phyloP scores from a whole-genome alignment of 768 basidiomycete species.

The Trametes cingulata region DNA sequence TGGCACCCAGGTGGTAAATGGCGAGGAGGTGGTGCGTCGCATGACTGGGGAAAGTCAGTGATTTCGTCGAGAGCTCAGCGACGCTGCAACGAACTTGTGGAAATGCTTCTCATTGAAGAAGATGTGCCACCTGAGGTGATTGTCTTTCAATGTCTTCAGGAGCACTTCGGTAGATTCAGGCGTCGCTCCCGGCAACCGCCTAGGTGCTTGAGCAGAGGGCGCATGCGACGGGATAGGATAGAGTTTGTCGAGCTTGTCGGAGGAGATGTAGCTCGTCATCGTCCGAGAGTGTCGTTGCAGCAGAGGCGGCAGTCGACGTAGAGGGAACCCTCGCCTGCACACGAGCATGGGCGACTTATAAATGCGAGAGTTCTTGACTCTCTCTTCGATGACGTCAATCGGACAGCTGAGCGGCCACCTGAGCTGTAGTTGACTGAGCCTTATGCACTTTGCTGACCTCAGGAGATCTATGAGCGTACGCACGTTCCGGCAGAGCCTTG shows the following conservation, averaged over 20 bases:
- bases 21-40: slow-evolving; percentile 58
- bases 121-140: slow-evolving; percentile 36
- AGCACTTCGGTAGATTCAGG: slow-evolving; percentile 33
- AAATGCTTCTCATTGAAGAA: slow-evolving; percentile 39
- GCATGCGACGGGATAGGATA: slow-evolving; percentile 35
- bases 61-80: too few species aligned
- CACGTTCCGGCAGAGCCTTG: too few species aligned
- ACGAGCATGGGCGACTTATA: background rate
- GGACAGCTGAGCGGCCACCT: slow-evolving; percentile 6
- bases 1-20: slow-evolving; percentile 59
- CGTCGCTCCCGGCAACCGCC: slow-evolving; percentile 37
- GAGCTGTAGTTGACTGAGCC: background rate
- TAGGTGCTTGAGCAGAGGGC: slow-evolving; percentile 36
- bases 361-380: background rate
- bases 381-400: slow-evolving; percentile 2
- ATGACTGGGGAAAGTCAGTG: slow-evolving; percentile 41
- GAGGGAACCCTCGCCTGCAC: background rate
- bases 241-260: slow-evolving; percentile 29
- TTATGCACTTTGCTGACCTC: too few species aligned
- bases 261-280: background rate
- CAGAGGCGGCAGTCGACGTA: background rate
- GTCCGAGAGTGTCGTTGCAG: too few species aligned
- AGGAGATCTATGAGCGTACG: too few species aligned
- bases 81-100: slow-evolving; percentile 34
- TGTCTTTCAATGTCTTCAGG: slow-evolving; percentile 28